Evolutionary conservation across 2,329 filamentous ascomycete genomes (phyloP).

Genomic region (Dactylellina cionopaga): DNA sequence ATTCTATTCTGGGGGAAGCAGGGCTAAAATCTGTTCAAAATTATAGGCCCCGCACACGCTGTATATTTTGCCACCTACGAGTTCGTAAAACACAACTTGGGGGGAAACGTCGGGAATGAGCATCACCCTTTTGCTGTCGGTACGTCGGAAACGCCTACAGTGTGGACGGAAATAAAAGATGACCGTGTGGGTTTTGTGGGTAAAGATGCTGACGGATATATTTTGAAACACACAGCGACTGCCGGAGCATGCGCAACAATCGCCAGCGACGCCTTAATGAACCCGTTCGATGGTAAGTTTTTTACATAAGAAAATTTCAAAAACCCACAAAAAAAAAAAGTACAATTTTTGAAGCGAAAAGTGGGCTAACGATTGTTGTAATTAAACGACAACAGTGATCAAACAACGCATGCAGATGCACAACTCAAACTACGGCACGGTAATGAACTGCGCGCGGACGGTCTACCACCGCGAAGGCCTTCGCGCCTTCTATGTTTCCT

Average conservation of each 20-base stretch:
- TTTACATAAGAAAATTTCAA: neutral
- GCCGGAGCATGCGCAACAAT: slow-evolving; percentile 96
- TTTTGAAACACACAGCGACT: slow-evolving; percentile 69
- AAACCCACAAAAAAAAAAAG: slow-evolving; percentile 9
- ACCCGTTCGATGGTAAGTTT: slow-evolving; percentile 90
- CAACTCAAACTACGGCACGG: slow-evolving; percentile 88
- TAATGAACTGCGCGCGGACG: slow-evolving; percentile 84
- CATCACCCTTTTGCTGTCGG: slow-evolving; percentile 94
- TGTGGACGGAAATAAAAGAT: neutral
- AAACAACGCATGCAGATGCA: slow-evolving; percentile 99
- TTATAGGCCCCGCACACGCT: slow-evolving; percentile 87
- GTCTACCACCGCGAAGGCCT: slow-evolving; percentile 90
- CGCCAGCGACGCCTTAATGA: slow-evolving; percentile 98
- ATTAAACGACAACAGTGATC: slow-evolving; percentile 74
- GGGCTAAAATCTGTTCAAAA: too few relatives aligned
- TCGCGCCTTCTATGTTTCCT: slow-evolving; percentile 95
- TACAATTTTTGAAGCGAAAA: neutral
- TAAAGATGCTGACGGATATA: slow-evolving; percentile 37
- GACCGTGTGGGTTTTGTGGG: slow-evolving; percentile 42
- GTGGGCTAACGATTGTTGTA: slow-evolving; percentile 20
- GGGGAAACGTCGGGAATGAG: slow-evolving; percentile 81
- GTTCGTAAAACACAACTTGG: slow-evolving; percentile 93
- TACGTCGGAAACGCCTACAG: slow-evolving; percentile 62
- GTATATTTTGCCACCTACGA: slow-evolving; percentile 99
- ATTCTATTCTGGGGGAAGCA: too few relatives aligned